phyloP scores from a whole-genome alignment of 257 asterid species.

The Solanum acaule region DNA sequence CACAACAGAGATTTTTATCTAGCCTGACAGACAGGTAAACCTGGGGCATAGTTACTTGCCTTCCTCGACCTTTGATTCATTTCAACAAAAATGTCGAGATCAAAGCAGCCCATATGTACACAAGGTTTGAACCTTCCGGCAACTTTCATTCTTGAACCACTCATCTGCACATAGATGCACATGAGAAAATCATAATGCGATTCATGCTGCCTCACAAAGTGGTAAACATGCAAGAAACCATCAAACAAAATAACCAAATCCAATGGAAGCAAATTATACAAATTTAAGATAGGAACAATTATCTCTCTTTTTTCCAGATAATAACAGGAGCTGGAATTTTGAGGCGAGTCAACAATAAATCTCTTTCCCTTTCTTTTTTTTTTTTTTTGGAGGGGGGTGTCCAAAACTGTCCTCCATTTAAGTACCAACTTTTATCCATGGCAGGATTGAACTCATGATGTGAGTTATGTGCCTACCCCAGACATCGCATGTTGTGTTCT shows the following conservation, averaged over 20 bases:
- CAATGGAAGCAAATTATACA: not conserved
- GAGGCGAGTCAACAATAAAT: not conserved
- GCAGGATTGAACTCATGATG: not conserved
- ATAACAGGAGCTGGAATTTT: not conserved
- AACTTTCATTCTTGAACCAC: conserved; percentile 75
- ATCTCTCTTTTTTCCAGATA: not conserved
- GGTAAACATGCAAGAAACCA: not conserved
- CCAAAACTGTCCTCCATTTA: not conserved
- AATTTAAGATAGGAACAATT: not conserved
- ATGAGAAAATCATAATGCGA: not conserved
- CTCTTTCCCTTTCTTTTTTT: not conserved
- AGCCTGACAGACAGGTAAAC: not conserved
- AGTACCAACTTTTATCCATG: not conserved
- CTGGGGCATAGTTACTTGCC: conserved; percentile 38
- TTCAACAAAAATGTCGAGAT: conserved; percentile 71
- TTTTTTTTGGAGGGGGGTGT: not conserved
- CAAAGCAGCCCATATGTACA: conserved; percentile 76
- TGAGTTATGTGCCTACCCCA: not conserved
- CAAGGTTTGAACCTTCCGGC: conserved; percentile 78
- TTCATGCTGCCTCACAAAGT: not conserved
- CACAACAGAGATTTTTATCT: not conserved
- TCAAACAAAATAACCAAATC: not conserved
- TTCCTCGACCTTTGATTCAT: conserved; percentile 72
- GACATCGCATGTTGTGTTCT: not conserved
- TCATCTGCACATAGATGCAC: conserved; percentile 41